These are phyloP conservation scores for Erigeron philadelphicus DNA, from an alignment of 140 eudicot genomes.

Conservation along the genomic window DNA sequence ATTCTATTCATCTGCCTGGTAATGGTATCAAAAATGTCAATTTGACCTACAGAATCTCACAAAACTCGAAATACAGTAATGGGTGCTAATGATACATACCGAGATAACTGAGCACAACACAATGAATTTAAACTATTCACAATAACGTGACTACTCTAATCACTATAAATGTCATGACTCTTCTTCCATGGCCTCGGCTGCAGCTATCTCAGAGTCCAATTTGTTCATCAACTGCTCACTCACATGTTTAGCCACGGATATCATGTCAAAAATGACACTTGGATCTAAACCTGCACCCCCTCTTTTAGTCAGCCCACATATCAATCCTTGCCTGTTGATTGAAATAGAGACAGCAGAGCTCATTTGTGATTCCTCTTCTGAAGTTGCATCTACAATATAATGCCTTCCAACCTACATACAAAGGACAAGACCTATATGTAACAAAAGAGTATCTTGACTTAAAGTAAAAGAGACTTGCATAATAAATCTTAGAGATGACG, in stretches of 20 bases:
- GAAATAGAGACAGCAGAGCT: constrained; percentile 80
- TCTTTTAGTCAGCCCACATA: constrained; percentile 81
- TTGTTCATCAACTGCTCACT: constrained; percentile 70
- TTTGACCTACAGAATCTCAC: constrained; percentile 7
- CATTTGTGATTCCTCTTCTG: constrained; percentile 96
- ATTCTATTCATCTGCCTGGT: background rate
- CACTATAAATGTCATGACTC: constrained; percentile 21
- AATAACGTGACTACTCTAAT: constrained; percentile 13
- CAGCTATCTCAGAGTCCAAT: constrained; percentile 84
- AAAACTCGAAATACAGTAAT: background rate
- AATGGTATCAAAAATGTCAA: constrained; percentile 8
- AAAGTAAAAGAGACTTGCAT: background rate
- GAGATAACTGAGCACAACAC: constrained; percentile 36
- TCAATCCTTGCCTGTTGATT: constrained; percentile 53
- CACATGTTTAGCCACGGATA: constrained; percentile 72
- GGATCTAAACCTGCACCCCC: constrained; percentile 90
- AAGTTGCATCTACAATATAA: constrained; percentile 85
- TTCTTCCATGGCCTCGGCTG: constrained; percentile 76
- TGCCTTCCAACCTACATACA: constrained; percentile 71
- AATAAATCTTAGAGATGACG: too few relatives aligned
- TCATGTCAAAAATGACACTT: constrained; percentile 83
- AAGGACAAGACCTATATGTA: background rate
- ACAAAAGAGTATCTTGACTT: background rate
- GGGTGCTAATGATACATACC: background rate
- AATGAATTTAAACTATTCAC: constrained; percentile 20